Percentiles rank a stretch among this genome's conserved stretches.
These are phyloP conservation scores for Sporothrix sp. DNA, from an alignment of 2,329 filamentous ascomycete species.

Conservation along the genomic window DNA sequence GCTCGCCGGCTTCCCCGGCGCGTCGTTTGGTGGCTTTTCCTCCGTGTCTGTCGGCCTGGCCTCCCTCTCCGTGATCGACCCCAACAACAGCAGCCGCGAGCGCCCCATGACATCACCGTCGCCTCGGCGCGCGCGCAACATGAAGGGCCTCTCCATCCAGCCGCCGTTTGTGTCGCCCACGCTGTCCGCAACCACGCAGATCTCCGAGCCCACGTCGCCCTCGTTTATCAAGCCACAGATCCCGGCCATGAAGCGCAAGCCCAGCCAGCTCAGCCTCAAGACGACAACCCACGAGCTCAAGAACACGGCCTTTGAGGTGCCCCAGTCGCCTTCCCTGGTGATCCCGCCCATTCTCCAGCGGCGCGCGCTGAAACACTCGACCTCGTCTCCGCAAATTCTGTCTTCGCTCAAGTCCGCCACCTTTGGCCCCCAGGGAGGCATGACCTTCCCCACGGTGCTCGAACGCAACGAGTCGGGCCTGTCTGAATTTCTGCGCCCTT, in stretches of 20 bases:
- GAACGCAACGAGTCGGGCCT: conserved; percentile 51
- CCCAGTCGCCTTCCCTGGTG: conserved; percentile 42
- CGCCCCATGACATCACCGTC: conserved; percentile 59
- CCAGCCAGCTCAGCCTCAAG: conserved; percentile 68
- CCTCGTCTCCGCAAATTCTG: conserved; percentile 58
- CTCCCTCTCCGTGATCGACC: conserved; percentile 33
- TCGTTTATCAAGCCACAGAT: conserved; percentile 73
- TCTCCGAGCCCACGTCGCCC: conserved; percentile 60
- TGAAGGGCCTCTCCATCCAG: conserved; percentile 76
- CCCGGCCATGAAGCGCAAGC: conserved; percentile 61
- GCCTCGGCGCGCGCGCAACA: conserved; percentile 65
- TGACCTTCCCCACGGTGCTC: conserved; percentile 52
- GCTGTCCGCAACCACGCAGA: conserved; percentile 33
- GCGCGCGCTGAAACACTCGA: conserved; percentile 56
- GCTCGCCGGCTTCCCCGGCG: conserved; percentile 56
- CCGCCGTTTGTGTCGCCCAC: conserved; percentile 42
- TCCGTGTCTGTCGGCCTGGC: conserved; percentile 29
- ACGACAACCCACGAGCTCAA: conserved; percentile 53
- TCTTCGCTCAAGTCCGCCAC: conserved; percentile 48
- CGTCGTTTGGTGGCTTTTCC: conserved; percentile 41
- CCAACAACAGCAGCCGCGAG: conserved; percentile 25
- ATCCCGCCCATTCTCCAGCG: conserved; percentile 48
- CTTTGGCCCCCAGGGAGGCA: conserved; percentile 52
- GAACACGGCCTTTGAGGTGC: conserved; percentile 42
- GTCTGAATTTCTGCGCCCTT: conserved; percentile 47